phyloP scores from a whole-genome alignment of 2,329 filamentous ascomycete genomes.

The Orbilia ellipsospora region DNA sequence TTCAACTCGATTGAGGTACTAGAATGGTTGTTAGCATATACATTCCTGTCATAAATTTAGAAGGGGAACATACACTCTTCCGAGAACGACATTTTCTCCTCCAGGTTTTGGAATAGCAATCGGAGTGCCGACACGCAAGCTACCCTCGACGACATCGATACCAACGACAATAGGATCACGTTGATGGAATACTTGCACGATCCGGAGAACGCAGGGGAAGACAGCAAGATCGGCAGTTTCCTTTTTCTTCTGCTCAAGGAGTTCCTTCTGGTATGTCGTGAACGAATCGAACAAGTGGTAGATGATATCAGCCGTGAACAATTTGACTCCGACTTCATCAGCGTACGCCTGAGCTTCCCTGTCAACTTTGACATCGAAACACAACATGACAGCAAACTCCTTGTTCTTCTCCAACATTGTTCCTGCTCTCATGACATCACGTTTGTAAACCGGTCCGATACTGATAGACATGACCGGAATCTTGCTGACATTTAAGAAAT shows the following conservation, averaged over 20 bases:
- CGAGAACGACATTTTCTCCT: constrained; percentile 85
- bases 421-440: constrained; percentile 92
- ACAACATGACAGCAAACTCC: constrained; percentile 87
- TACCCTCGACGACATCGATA: constrained; percentile 93
- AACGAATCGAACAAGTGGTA: constrained; percentile 98
- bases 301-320: constrained; percentile 98
- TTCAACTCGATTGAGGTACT: constrained; percentile 97
- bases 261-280: constrained; percentile 89
- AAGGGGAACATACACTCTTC: constrained; percentile 80
- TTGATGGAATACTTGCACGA: constrained; percentile 98
- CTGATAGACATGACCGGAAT: constrained; percentile 97
- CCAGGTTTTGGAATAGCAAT: constrained; percentile 86
- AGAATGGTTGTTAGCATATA: constrained; percentile 58
- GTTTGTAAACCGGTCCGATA: constrained; percentile 97
- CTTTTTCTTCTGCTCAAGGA: constrained; percentile 92
- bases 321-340: constrained; percentile 93
- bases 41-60: constrained; percentile 4
- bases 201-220: constrained; percentile 90
- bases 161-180: constrained; percentile 93
- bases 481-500: constrained; percentile 95
- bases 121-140: constrained; percentile 85
- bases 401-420: constrained; percentile 63
- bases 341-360: constrained; percentile 93
- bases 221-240: constrained; percentile 95
- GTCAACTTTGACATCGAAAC: constrained; percentile 99